These are phyloP conservation scores for Aspergillus proliferans DNA, from an alignment of 2,329 filamentous ascomycete genomes.

Conservation along the genomic window DNA sequence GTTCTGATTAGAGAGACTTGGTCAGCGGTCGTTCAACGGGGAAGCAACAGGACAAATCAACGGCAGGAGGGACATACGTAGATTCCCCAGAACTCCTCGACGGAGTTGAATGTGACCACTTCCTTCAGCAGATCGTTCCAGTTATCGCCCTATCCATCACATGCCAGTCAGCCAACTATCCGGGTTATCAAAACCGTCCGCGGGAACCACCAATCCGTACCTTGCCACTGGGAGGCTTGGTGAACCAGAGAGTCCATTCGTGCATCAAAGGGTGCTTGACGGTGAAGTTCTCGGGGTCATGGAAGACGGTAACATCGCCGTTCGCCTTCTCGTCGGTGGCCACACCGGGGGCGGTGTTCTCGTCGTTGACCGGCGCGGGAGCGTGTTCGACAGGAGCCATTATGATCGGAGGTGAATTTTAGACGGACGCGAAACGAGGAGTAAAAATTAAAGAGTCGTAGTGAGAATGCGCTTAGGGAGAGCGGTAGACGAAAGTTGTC, in stretches of 20 bases:
- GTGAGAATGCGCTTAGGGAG: constrained; percentile 3
- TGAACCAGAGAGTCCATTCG: constrained; percentile 99
- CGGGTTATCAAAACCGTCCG: not conserved
- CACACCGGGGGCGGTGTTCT: constrained; percentile 49
- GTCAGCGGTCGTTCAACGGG: constrained; percentile 5
- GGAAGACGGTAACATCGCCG: constrained; percentile 83
- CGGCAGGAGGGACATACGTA: constrained; percentile 62
- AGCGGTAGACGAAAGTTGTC: constrained; percentile 3
- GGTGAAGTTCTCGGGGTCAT: constrained; percentile 98
- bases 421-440: constrained; percentile 3
- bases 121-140: constrained; percentile 98
- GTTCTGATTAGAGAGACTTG: constrained; percentile 59
- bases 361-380: constrained; percentile 40
- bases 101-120: constrained; percentile 96
- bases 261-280: constrained; percentile 98
- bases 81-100: constrained; percentile 99
- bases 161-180: constrained; percentile 9
- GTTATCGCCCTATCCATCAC: constrained; percentile 69
- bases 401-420: constrained; percentile 14
- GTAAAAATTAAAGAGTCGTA: constrained; percentile 1
- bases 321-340: constrained; percentile 31
- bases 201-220: constrained; percentile 42
- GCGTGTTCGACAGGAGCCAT: constrained; percentile 36
- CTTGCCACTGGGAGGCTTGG: constrained; percentile 94
- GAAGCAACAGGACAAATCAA: not conserved